phyloP scores from a whole-genome alignment of 2,329 filamentous ascomycete genomes.

The Arthrobotrys conoides region DNA sequence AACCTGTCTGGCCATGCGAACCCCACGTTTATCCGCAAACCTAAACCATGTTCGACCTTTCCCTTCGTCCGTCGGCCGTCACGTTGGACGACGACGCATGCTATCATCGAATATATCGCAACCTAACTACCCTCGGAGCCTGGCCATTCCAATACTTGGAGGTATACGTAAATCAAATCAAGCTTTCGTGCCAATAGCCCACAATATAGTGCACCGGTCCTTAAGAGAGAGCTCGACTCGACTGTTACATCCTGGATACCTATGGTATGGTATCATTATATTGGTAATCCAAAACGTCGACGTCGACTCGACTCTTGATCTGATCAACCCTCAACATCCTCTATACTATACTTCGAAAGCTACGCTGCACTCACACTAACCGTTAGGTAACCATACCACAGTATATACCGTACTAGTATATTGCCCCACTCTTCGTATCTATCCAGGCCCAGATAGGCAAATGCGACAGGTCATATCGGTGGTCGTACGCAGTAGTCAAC shows the following conservation, averaged over 20 bases:
- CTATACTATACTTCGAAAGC: neutral
- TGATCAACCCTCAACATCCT: constrained; percentile 35
- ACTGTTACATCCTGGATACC: constrained; percentile 19
- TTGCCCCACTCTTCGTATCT: constrained; percentile 34
- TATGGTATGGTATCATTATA: constrained; percentile 12
- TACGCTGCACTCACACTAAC: constrained; percentile 16
- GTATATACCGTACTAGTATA: neutral
- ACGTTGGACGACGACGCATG: constrained; percentile 26
- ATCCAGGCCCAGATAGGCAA: constrained; percentile 38
- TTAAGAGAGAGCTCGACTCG: constrained; percentile 28
- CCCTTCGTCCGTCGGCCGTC: constrained; percentile 58
- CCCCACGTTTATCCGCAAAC: constrained; percentile 59
- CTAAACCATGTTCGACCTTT: constrained; percentile 38
- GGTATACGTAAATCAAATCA: too few species aligned
- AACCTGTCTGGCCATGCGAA: constrained; percentile 27
- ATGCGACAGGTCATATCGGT: constrained; percentile 32
- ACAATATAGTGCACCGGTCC: constrained; percentile 26
- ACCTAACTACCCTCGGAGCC: constrained; percentile 21
- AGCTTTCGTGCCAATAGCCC: constrained; percentile 31
- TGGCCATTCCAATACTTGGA: constrained; percentile 15
- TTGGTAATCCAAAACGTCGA: constrained; percentile 42
- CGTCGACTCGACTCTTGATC: too few species aligned
- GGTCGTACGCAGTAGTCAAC: neutral
- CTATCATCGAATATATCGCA: constrained; percentile 42
- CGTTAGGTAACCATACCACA: constrained; percentile 15